phyloP scores from a whole-genome alignment of 1,284 basidiomycete species.

The Earliella scabrosa region DNA sequence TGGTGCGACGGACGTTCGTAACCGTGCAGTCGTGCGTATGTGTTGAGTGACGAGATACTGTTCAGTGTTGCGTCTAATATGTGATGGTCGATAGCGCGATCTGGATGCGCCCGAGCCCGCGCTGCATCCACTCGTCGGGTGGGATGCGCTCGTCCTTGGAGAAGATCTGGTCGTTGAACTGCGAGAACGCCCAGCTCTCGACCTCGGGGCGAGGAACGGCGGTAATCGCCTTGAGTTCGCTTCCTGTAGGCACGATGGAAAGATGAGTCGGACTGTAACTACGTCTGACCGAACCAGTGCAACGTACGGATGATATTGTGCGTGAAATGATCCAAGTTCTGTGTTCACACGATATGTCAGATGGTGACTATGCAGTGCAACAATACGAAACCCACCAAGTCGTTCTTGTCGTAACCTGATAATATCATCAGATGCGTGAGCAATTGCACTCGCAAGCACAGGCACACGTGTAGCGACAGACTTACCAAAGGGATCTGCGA shows the following conservation, averaged over 20 bases:
- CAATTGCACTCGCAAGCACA: background rate
- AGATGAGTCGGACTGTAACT: background rate
- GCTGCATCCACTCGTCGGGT: conserved; percentile 58
- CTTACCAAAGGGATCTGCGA: conserved; percentile 57
- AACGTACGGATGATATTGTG: conserved; percentile 61
- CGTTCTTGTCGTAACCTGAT: conserved; percentile 67
- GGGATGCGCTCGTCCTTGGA: conserved; percentile 48
- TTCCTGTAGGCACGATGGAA: conserved; percentile 36
- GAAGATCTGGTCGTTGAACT: conserved; percentile 62
- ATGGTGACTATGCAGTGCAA: background rate
- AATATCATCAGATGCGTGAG: conserved; percentile 4
- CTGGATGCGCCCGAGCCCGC: conserved; percentile 50
- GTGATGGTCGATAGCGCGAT: conserved; percentile 33
- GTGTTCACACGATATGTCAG: conserved; percentile 7
- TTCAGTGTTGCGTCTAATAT: no score
- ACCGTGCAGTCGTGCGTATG: background rate
- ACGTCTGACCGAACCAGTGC: no score
- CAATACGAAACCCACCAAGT: conserved; percentile 47
- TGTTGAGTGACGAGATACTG: no score
- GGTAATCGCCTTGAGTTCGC: conserved; percentile 61
- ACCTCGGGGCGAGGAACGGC: conserved; percentile 61
- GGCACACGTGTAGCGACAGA: conserved; percentile 8
- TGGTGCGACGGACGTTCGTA: background rate
- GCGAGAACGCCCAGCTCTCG: conserved; percentile 58
- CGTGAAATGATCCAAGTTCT: conserved; percentile 70